Base-by-base conservation (phyloP, 345 rosid genomes). In the Erucastrum elatum region DNA sequence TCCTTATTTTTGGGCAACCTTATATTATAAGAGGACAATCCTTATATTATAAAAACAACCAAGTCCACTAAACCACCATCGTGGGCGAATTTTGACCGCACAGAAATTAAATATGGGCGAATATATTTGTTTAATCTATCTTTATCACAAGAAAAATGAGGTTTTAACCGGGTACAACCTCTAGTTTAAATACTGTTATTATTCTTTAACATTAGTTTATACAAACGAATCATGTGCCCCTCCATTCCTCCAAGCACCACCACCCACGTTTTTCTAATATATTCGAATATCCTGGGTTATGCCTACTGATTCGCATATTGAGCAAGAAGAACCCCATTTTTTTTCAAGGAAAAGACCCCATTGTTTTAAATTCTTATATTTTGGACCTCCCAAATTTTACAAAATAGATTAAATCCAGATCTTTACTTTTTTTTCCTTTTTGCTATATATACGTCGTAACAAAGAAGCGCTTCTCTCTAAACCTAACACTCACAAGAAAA, bases 201-300 rank as follows among this genome's bases (percentile, higher is more conserved):
- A 3, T 44, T 4, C 12, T n/a, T n/a, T n/a, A 46, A 46, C 53
- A 46, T 46, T 46, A 12, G 15, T 46, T 11, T 44, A 46, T 46
- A 46, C 53, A 46, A 39, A 46, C 53, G 53, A 46, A 46, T 46
- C 53, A 4, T 4, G 2, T 46, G 51, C 51, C 51, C n/a, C 1
- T 46, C 65, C 11, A 51, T 15, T 15, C n/a, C 1, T 46, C 65
- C 11, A 51, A 34, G 58, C 46, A 77, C 82, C 55, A 71, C 72
- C 64, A 15, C 2, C 73, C 74, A 8, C 67, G 5, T 44, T 4
- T 44, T n/a, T 60, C 15, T 37, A 11, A 8, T 37, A 53, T 63
- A 71, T 78, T 46, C 69, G 77, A 17, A 72, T 72, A 78, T 78
- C 56, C 64, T 78, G 1, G n/a, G 31, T 64, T 44, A 78, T 34